A percentile compares a stretch with the other conserved stretches of the same genome.
Evolutionary conservation across 306 rosid genomes (phyloP).

Genomic region (Trifolium fragiferum): DNA sequence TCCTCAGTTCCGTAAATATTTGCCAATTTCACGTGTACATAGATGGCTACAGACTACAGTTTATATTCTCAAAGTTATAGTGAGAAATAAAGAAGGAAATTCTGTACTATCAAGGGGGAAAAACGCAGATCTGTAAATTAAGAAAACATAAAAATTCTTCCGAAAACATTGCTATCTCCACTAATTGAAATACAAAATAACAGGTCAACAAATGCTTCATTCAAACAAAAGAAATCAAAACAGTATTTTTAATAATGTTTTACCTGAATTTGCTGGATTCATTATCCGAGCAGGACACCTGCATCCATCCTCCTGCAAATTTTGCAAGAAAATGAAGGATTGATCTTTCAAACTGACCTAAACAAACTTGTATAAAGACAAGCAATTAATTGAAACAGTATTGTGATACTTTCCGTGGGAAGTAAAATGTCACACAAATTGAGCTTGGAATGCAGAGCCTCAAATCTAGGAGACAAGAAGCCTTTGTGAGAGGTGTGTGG

Average conservation of each 20-base stretch:
- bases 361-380: slow-evolving; percentile 8
- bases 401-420: neutral
- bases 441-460: neutral
- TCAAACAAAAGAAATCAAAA: slow-evolving; percentile 23
- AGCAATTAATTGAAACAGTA: neutral
- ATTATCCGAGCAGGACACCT: slow-evolving; percentile 53
- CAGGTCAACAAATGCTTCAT: slow-evolving; percentile 1
- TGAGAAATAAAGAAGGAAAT: too few relatives aligned
- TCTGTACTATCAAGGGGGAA: too few relatives aligned
- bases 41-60: too few relatives aligned
- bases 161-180: neutral
- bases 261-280: slow-evolving; percentile 61
- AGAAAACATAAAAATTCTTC: neutral
- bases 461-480: neutral
- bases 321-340: slow-evolving; percentile 38
- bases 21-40: too few relatives aligned
- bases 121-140: too few relatives aligned
- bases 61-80: too few relatives aligned
- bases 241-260: neutral
- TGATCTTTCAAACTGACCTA: slow-evolving; percentile 30
- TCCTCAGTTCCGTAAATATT: too few relatives aligned
- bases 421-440: neutral
- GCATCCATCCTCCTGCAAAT: slow-evolving; percentile 54
- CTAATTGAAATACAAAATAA: neutral
- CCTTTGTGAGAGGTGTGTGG: neutral